A percentile compares a stretch with the other conserved stretches of the same genome.
phyloP scores from a whole-genome alignment of 805 yeast species.

The Alloascoidea hylecoeti region DNA sequence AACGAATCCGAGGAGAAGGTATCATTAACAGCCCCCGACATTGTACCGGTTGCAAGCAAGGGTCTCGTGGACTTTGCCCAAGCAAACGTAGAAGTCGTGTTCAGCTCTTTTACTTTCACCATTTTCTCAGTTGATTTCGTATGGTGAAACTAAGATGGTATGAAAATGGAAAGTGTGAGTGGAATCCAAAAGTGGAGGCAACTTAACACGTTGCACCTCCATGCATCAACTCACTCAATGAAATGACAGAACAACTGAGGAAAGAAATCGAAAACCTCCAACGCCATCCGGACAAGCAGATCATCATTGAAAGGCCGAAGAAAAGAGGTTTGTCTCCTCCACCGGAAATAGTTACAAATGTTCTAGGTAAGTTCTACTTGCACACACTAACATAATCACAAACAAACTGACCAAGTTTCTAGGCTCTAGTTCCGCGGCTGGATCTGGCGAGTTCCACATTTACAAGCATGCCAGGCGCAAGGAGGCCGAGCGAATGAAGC shows the following conservation, averaged over 20 bases:
- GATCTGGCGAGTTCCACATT: conserved; percentile 22
- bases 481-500: conserved; percentile 13
- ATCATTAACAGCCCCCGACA: conserved; percentile 92
- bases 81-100: conserved; percentile 86
- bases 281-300: conserved; percentile 1
- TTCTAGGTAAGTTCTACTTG: conserved; percentile 6
- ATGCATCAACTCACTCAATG: not conserved
- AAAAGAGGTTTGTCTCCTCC: conserved; percentile 8
- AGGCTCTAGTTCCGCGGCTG: conserved; percentile 21
- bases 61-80: conserved; percentile 78
- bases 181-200: too few species aligned
- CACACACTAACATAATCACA: not conserved
- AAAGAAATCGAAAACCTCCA: conserved; percentile 3
- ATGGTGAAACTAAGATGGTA: not conserved
- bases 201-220: too few species aligned
- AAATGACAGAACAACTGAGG: conserved; percentile 3
- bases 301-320: conserved; percentile 1
- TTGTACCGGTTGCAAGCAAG: conserved; percentile 75
- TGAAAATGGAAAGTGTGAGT: not conserved
- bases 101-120: conserved; percentile 78
- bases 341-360: conserved; percentile 14
- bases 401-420: not conserved
- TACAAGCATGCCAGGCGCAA: conserved; percentile 18
- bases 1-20: conserved; percentile 67
- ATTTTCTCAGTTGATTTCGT: conserved; percentile 16